Percentiles rank a stretch among this genome's conserved stretches.
Conservation (phyloP, 176 grass and related monocot genomes). For the Rhynchospora pubera region DNA sequence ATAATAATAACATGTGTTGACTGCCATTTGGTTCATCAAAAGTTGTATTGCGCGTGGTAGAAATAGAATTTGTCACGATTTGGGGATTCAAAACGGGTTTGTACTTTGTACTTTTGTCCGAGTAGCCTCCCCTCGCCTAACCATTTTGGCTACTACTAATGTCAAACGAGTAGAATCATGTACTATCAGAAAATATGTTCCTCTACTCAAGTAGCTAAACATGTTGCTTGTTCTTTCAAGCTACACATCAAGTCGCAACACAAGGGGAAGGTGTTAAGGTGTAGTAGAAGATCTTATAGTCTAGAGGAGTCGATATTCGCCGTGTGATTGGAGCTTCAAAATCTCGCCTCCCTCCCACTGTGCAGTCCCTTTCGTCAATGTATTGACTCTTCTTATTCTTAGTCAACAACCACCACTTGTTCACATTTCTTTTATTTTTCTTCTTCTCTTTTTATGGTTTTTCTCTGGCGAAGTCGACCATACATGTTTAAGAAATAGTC, state of each 20-base stretch:
- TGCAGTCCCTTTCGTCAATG: not conserved
- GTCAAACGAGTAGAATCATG: not conserved
- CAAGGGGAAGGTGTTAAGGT: not conserved
- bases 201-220: not conserved
- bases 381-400: not conserved
- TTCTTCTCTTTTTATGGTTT: not conserved
- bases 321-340: not conserved
- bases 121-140: not conserved
- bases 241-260: not conserved
- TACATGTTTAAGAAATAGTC: not conserved
- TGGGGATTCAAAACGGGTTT: not conserved
- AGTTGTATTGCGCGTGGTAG: not conserved
- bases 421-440: not conserved
- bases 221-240: not conserved
- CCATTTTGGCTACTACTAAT: not conserved
- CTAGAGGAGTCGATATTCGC: not conserved
- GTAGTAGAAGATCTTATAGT: not conserved
- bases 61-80: not conserved
- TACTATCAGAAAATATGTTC: not conserved
- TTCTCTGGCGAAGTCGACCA: not conserved
- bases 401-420: not conserved
- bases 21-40: not conserved
- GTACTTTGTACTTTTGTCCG: too few species aligned
- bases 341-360: not conserved
- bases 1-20: not conserved